These are phyloP conservation scores for Hirschioporus abietinus DNA, from an alignment of 768 basidiomycete genomes.

Conservation along the genomic window DNA sequence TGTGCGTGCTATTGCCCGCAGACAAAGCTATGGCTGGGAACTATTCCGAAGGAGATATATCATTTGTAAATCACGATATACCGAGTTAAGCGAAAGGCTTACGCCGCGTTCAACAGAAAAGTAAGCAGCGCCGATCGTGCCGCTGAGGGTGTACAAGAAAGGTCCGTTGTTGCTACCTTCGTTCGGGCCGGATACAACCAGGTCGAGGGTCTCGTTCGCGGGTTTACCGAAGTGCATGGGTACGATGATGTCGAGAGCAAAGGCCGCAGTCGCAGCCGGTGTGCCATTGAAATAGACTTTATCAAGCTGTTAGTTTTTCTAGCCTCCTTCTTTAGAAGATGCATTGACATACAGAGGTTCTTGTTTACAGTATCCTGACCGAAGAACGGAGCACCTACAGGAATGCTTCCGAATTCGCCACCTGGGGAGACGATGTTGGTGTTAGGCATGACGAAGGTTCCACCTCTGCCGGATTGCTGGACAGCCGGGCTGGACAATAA, in stretches of 20 bases:
- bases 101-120: conserved; percentile 24
- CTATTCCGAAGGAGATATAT: conserved; percentile 10
- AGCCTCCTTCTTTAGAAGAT: neutral
- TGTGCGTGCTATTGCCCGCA: conserved; percentile 24
- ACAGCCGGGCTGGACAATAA: conserved; percentile 21
- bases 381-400: conserved; percentile 26
- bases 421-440: conserved; percentile 26
- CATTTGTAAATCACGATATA: neutral
- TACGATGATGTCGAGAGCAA: conserved; percentile 25
- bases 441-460: conserved; percentile 25
- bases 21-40: conserved; percentile 26
- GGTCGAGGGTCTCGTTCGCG: conserved; percentile 19
- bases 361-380: conserved; percentile 21
- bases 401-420: conserved; percentile 25
- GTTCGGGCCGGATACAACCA: conserved; percentile 28
- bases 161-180: conserved; percentile 25
- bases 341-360: conserved; percentile 21
- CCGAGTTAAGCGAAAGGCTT: conserved; percentile 4
- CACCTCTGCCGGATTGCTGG: conserved; percentile 27
- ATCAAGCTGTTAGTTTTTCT: neutral
- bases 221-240: conserved; percentile 19
- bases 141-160: conserved; percentile 25
- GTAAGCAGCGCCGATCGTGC: conserved; percentile 27
- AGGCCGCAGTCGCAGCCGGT: conserved; percentile 24
- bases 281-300: conserved; percentile 29